phyloP scores from a whole-genome alignment of 139 green algal genomes.

The Axilococcus clingmanii region DNA sequence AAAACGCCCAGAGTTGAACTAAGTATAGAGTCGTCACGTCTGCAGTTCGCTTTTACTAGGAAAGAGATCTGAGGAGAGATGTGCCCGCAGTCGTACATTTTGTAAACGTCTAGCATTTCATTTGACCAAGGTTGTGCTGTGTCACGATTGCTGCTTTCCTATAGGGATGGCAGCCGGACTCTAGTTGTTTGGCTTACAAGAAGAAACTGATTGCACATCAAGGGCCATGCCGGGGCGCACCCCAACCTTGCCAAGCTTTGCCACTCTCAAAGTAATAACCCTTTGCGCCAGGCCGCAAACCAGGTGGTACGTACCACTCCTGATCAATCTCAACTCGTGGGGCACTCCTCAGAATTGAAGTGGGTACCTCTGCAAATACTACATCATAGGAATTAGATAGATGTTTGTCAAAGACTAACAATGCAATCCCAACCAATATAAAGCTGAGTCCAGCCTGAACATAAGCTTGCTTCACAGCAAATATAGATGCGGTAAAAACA shows the following conservation, averaged over 20 bases:
- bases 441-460: slow-evolving; percentile 9
- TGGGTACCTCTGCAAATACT: slow-evolving; percentile 3
- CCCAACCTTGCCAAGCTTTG: slow-evolving; percentile 21
- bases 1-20: no score
- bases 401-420: slow-evolving; percentile 24
- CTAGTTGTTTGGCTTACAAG: no score
- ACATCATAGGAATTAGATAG: slow-evolving; percentile 11
- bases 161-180: no score
- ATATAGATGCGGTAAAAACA: slow-evolving; percentile 30
- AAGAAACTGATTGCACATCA: no score
- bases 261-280: slow-evolving; percentile 20
- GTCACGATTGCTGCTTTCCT: no score
- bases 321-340: slow-evolving; percentile 11
- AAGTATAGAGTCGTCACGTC: no score
- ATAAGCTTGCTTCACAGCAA: slow-evolving; percentile 36
- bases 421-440: slow-evolving; percentile 16
- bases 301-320: slow-evolving; percentile 16
- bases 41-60: no score
- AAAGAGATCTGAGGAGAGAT: no score
- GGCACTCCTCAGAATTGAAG: slow-evolving; percentile 5
- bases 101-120: no score
- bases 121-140: no score
- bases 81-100: no score
- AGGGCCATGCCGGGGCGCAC: slow-evolving; percentile 14
- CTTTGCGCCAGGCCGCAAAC: slow-evolving; percentile 9